phyloP scores from a whole-genome alignment of 2,329 filamentous ascomycete genomes.

The Didymella sp. region DNA sequence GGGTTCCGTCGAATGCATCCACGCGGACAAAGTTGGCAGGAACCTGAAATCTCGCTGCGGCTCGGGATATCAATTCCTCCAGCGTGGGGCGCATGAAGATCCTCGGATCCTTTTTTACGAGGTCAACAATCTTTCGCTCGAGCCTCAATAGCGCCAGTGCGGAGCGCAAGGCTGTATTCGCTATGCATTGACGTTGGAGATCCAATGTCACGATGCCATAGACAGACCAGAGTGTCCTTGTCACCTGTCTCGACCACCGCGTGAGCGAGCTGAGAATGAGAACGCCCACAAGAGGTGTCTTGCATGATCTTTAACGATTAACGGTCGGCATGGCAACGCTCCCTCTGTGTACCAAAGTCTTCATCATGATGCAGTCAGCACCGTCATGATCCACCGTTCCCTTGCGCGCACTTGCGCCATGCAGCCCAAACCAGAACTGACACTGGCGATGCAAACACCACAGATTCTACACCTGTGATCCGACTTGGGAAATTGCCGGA shows the following conservation, averaged over 20 bases:
- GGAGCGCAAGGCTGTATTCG: neutral
- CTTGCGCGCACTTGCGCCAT: slow-evolving; percentile 10
- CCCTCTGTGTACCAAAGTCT: slow-evolving; percentile 2
- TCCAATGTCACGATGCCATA: neutral
- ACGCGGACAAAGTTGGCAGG: neutral
- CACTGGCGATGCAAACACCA: neutral
- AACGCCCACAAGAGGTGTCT: slow-evolving; percentile 4
- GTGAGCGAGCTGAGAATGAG: slow-evolving; percentile 12
- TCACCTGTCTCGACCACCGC: slow-evolving; percentile 11
- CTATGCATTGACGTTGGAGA: neutral
- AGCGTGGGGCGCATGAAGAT: slow-evolving; percentile 17
- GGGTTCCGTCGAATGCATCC: slow-evolving; percentile 12
- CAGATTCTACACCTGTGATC: neutral
- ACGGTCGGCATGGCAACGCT: slow-evolving; percentile 13
- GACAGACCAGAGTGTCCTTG: neutral
- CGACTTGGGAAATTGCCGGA: neutral
- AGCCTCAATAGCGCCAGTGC: slow-evolving; percentile 8
- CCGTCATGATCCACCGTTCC: slow-evolving; percentile 12
- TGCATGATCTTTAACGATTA: slow-evolving; percentile 5
- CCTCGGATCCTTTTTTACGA: slow-evolving; percentile 6
- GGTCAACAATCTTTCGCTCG: slow-evolving; percentile 8
- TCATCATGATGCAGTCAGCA: slow-evolving; percentile 13
- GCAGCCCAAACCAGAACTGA: neutral
- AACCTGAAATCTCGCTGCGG: slow-evolving; percentile 12
- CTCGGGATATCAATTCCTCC: slow-evolving; percentile 11